Base-by-base conservation (phyloP, 2,329 filamentous ascomycete genomes). In the Tolypocladium endophyticum region DNA sequence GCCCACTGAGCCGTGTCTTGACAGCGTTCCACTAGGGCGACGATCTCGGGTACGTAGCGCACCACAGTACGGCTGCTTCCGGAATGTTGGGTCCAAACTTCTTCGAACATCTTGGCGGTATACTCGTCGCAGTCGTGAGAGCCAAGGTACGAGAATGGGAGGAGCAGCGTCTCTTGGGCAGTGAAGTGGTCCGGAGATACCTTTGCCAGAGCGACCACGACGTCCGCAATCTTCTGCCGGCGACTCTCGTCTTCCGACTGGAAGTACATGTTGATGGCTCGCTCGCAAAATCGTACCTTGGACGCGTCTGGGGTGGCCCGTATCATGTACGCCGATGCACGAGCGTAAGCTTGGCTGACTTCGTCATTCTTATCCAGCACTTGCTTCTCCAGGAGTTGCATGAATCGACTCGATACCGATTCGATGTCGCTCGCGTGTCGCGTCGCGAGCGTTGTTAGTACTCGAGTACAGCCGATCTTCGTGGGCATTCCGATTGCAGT, bases 321-420 rank as follows among this genome's bases (percentile, higher is more conserved):
- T 65, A 94, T 81, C 59, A 97, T 79, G 70, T 97, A 97, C 0
- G 93, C 94, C 28, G 91, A 84, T 3, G 92, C 87, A 58, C 86
- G 87, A 25, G 92, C 93, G 71, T 97, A 99, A 2, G 89, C 89
- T 62, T 89, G 88, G 69, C 89, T 92, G 60, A 97, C 92, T 23
- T 95, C 94, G 66, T 97, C 92, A 69, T 99, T 99, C 63, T 89
- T 87, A 71, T 99, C 94, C 56, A 96, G 81, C 1, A 92, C 84
- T 60, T 92, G 85, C 71, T 90, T 93, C 67, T 91, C 85, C 63
- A 96, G 81, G 12, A 92, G 71, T 64, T 87, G 87, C 57, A 97
- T 78, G 67, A 97, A 92, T 11, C 81, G 79, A 63, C 89, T 84
- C 16, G 90, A 87, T 67, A 92, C 86, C 0, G 89, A 86, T 43